Percentiles rank a stretch among this genome's conserved stretches.
Conservation (phyloP, 2,329 filamentous ascomycete species). For the Gyromitra esculenta region DNA sequence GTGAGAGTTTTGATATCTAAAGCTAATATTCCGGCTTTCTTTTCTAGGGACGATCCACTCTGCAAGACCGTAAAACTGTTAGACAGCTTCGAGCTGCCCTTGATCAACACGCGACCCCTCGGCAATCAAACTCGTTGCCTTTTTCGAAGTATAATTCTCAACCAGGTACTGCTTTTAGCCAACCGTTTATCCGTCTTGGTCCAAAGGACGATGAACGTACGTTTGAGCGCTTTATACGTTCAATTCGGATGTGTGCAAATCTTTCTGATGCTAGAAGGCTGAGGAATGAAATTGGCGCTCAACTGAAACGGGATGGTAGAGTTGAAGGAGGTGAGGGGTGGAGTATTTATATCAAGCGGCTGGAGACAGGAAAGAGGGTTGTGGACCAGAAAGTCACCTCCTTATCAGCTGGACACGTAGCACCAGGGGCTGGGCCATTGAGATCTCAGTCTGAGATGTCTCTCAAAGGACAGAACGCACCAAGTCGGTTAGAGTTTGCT, state of each 20-base stretch:
- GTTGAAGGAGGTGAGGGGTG: constrained; percentile 78
- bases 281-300: constrained; percentile 88
- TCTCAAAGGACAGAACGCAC: constrained; percentile 58
- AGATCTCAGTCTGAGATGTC: constrained; percentile 42
- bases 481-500: constrained; percentile 77
- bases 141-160: constrained; percentile 26
- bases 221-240: constrained; percentile 93
- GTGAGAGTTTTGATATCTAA: not conserved
- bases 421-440: constrained; percentile 27
- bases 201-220: constrained; percentile 87
- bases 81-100: constrained; percentile 88
- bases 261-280: constrained; percentile 92
- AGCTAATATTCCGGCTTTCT: constrained; percentile 44
- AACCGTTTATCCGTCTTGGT: constrained; percentile 79
- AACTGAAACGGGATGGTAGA: constrained; percentile 84
- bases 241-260: constrained; percentile 87
- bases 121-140: constrained; percentile 21
- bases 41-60: constrained; percentile 75
- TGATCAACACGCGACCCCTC: constrained; percentile 89
- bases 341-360: constrained; percentile 80
- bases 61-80: constrained; percentile 95
- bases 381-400: constrained; percentile 88
- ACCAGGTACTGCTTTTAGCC: constrained; percentile 61
- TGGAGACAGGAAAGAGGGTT: constrained; percentile 91
- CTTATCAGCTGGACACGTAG: constrained; percentile 65